Evolutionary conservation across 495 filamentous ascomycete species (phyloP), one percentile per base, ranked within the genome.

Genomic region (Aspergillus egyptiacus): DNA sequence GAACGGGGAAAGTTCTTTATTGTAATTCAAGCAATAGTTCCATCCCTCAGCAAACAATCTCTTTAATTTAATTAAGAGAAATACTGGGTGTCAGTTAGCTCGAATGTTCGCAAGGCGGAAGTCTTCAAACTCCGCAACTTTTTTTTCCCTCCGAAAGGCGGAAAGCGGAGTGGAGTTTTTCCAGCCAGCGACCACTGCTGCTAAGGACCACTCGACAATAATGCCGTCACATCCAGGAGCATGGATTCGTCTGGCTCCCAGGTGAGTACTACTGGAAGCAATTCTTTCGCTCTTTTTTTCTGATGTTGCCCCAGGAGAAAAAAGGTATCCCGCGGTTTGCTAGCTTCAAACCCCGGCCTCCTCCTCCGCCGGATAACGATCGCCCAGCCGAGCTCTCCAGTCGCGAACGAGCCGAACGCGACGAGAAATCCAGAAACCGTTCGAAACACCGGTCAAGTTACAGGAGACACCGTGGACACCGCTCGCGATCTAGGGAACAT

Each of bases 251-350:
- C 61, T 51, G 55, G 55, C 52, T 64, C 63, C 14, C 58, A 68
- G 64, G 69, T 69, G 18, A 53, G 67, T 55, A 6, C 18, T 6
- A 28, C 11, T 46, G 14, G 5, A 30, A 30, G 10, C 5, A 3
- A 25, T n/a, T 13, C 10, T 47, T 8, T 6, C 6, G 0, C 13
- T 37, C 19, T 31, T 0, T 1, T 11, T 17, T 11, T 10, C 31
- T 53, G 20, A 45, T 18, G 14, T 15, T 23, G 18, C 18, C 55
- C 3, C 32, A 73, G 68, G 69, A 66, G 47, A 66, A 66, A 48
- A 63, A 66, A 49, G 40, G 69, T 15, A 68, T 84, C 45, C 84
- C 84, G 24, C 85, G 78, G 34, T 88, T 88, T 53, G 71, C 71
- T 34, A 87, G 84, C 51, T 88, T 86, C 73, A 82, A 76, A 51